These are phyloP conservation scores for Solanum phureja DNA, from an alignment of 257 asterid genomes.

Conservation along the genomic window DNA sequence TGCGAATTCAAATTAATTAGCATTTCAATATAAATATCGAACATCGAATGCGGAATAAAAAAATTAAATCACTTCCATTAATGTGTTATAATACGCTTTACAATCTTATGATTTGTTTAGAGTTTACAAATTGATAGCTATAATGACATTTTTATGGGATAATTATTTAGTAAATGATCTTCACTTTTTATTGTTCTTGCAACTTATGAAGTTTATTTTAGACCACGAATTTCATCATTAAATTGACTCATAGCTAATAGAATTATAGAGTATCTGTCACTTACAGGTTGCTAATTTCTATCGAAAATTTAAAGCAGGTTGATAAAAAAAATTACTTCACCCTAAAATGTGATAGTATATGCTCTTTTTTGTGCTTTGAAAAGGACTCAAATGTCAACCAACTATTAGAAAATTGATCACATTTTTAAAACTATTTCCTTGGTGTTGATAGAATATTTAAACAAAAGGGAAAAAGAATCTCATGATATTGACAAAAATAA, in stretches of 20 bases:
- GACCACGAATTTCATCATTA: neutral
- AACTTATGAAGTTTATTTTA: too few relatives aligned
- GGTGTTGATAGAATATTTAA: neutral
- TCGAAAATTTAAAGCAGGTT: neutral
- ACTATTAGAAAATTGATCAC: neutral
- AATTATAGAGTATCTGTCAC: neutral
- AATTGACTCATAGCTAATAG: neutral
- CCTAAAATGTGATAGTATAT: neutral
- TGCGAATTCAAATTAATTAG: neutral
- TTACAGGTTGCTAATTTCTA: neutral
- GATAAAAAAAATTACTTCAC: neutral
- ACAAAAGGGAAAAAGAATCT: neutral
- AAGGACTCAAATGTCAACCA: constrained; percentile 15
- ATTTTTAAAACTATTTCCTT: neutral
- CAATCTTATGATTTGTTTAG: neutral
- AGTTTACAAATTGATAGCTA: neutral
- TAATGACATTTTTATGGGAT: neutral
- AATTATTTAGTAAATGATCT: neutral
- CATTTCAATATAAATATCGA: too few relatives aligned
- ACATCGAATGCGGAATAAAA: too few relatives aligned
- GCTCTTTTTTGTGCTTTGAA: neutral
- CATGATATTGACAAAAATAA: neutral
- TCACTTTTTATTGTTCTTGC: neutral
- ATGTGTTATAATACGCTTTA: neutral
- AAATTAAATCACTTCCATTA: neutral